These are phyloP conservation scores for Dactylellina cionopaga DNA, from an alignment of 2,329 filamentous ascomycete species.

Conservation along the genomic window DNA sequence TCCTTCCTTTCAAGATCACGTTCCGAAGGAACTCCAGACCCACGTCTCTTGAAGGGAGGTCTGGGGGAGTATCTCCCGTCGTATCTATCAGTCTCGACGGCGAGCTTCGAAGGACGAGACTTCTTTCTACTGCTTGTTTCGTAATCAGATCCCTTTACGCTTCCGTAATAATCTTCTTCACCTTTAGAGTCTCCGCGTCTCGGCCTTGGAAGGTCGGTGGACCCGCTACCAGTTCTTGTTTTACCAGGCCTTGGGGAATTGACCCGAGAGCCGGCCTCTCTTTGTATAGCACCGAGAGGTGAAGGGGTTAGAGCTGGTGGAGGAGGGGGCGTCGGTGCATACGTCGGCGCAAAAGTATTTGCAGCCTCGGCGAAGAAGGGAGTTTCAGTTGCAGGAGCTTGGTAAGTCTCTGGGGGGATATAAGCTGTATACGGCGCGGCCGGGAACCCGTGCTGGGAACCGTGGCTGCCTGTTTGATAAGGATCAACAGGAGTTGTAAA, in stretches of 20 bases:
- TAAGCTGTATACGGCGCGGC: slow-evolving; percentile 32
- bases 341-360: slow-evolving; percentile 37
- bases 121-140: slow-evolving; percentile 38
- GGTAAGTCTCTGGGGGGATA: slow-evolving; percentile 28
- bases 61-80: slow-evolving; percentile 42
- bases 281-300: slow-evolving; percentile 27
- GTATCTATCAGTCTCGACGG: slow-evolving; percentile 30
- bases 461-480: slow-evolving; percentile 47
- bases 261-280: slow-evolving; percentile 38
- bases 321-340: slow-evolving; percentile 49
- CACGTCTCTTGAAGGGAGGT: slow-evolving; percentile 40
- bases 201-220: slow-evolving; percentile 43
- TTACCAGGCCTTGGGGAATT: slow-evolving; percentile 36
- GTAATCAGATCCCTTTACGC: slow-evolving; percentile 47
- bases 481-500: slow-evolving; percentile 43
- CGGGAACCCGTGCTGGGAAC: slow-evolving; percentile 49
- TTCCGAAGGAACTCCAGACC: slow-evolving; percentile 41
- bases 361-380: slow-evolving; percentile 32
- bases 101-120: slow-evolving; percentile 34
- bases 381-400: slow-evolving; percentile 14
- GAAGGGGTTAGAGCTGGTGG: slow-evolving; percentile 47
- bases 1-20: slow-evolving; percentile 36
- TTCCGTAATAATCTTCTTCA: slow-evolving; percentile 50
- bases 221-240: slow-evolving; percentile 35
- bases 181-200: slow-evolving; percentile 39